Percentiles rank a stretch among this genome's conserved stretches.
phyloP scores from a whole-genome alignment of 768 basidiomycete species.

The Kwoniella botswanensis region DNA sequence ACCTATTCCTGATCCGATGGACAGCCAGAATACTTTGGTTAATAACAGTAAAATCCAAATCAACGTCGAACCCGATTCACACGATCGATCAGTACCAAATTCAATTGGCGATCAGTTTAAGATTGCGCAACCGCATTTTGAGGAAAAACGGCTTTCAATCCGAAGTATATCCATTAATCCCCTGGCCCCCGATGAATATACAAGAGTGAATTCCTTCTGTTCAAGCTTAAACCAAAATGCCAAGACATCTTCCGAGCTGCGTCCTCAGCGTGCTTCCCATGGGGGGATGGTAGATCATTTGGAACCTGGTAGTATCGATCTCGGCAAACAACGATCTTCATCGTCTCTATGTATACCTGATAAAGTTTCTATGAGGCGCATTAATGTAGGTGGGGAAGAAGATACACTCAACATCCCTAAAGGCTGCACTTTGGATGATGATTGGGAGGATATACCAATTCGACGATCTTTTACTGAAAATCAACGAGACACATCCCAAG shows the following conservation, averaged over 20 bases:
- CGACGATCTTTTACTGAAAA: neutral
- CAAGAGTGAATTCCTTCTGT: constrained; percentile 32
- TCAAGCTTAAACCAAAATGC: constrained; percentile 20
- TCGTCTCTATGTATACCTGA: neutral
- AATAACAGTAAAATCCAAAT: neutral
- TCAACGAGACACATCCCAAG: neutral
- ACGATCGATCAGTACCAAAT: neutral
- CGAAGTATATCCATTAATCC: constrained; percentile 32
- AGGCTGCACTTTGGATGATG: neutral
- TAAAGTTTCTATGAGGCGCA: constrained; percentile 7
- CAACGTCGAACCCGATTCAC: neutral
- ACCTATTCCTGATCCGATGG: neutral
- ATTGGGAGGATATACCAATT: neutral
- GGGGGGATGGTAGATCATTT: constrained; percentile 1
- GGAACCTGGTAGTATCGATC: constrained; percentile 1
- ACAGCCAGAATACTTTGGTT: neutral
- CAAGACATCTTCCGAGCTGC: constrained; percentile 2
- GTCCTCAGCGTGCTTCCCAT: constrained; percentile 1
- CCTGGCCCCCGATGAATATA: constrained; percentile 14
- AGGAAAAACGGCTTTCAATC: constrained; percentile 27
- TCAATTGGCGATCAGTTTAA: neutral
- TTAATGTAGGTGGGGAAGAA: constrained; percentile 23
- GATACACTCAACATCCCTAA: constrained; percentile 1
- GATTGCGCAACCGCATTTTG: constrained; percentile 28
- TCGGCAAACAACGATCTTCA: neutral